These are phyloP conservation scores for Skeletonema costatum DNA, from an alignment of 108 stramenopile species.

Conservation along the genomic window DNA sequence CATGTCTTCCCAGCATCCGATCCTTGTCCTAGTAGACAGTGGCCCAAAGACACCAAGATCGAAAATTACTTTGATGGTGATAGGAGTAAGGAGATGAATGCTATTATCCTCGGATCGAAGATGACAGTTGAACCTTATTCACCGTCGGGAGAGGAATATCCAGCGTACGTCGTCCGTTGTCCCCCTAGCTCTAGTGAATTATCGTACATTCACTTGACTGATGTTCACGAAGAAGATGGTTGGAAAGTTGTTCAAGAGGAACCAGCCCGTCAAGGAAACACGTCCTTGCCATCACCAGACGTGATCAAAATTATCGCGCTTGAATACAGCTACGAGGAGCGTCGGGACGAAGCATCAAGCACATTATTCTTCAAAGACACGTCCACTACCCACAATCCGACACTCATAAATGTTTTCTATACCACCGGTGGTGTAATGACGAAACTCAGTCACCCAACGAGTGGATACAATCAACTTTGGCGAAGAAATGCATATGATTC, in stretches of 20 bases:
- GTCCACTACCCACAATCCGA: not conserved
- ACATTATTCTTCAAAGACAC: slow-evolving; percentile 23
- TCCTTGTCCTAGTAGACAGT: not conserved
- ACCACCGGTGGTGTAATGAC: slow-evolving; percentile 34
- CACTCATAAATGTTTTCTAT: slow-evolving; percentile 25
- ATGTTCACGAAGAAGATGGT: not conserved
- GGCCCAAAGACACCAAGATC: not conserved
- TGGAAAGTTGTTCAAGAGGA: not conserved
- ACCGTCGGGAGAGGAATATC: not conserved
- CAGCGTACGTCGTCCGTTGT: not conserved
- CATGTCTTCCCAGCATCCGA: not conserved
- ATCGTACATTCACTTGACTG: not conserved
- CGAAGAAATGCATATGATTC: slow-evolving; percentile 17
- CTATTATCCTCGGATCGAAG: not conserved
- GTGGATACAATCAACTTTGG: slow-evolving; percentile 25
- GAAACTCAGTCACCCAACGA: slow-evolving; percentile 14
- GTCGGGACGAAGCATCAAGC: slow-evolving; percentile 10
- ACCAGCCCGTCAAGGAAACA: not conserved
- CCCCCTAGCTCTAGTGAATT: not conserved
- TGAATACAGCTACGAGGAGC: slow-evolving; percentile 12
- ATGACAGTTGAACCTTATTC: not conserved
- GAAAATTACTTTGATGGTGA: not conserved
- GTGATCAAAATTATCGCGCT: not conserved
- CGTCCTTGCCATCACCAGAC: slow-evolving; percentile 2
- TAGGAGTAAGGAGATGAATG: not conserved